phyloP scores from a whole-genome alignment of 805 yeast genomes.

The Candida ulmi region DNA sequence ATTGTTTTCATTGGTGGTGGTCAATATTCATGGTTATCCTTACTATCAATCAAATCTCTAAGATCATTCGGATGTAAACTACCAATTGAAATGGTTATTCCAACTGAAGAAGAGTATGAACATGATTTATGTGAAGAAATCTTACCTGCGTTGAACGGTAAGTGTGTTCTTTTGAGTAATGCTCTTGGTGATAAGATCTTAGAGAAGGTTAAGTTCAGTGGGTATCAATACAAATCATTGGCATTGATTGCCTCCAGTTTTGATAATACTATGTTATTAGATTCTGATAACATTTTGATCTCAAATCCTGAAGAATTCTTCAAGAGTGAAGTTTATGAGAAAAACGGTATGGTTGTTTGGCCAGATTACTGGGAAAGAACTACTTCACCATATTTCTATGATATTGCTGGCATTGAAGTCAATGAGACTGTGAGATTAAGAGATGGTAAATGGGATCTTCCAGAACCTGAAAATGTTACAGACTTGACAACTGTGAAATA shows the following conservation, averaged over 20 bases:
- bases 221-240: constrained; percentile 67
- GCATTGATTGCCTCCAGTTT: constrained; percentile 73
- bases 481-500: constrained; percentile 30
- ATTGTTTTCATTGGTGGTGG: constrained; percentile 60
- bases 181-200: constrained; percentile 53
- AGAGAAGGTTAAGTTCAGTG: constrained; percentile 43
- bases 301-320: constrained; percentile 43
- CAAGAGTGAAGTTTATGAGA: constrained; percentile 36
- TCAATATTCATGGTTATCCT: constrained; percentile 46
- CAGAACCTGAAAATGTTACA: constrained; percentile 22
- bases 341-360: constrained; percentile 58
- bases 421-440: constrained; percentile 18
- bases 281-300: constrained; percentile 64
- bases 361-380: constrained; percentile 75
- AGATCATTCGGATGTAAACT: constrained; percentile 44
- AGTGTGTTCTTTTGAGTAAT: constrained; percentile 56
- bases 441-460: constrained; percentile 25
- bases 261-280: constrained; percentile 67
- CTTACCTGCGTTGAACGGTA: constrained; percentile 55
- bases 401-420: constrained; percentile 40
- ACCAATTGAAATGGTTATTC: constrained; percentile 73
- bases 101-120: constrained; percentile 62
- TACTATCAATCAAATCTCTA: constrained; percentile 42
- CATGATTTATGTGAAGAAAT: constrained; percentile 54
- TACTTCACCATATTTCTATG: constrained; percentile 55